phyloP scores from a whole-genome alignment of 495 filamentous ascomycete genomes.

The Xylaria palmicola region DNA sequence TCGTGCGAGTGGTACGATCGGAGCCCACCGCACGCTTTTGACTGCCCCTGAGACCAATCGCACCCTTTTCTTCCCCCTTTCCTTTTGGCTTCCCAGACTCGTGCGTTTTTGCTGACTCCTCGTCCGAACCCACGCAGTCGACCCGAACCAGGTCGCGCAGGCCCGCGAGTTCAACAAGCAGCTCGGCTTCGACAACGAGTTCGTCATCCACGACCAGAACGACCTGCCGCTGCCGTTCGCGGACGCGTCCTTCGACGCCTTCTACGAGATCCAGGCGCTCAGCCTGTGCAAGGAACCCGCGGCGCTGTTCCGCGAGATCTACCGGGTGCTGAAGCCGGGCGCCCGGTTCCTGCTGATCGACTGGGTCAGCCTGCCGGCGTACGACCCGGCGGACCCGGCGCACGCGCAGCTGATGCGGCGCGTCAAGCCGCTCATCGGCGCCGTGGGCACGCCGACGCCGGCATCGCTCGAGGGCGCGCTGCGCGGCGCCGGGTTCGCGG shows the following conservation, averaged over 20 bases:
- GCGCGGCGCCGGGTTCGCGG: slow-evolving; percentile 52
- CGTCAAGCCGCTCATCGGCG: slow-evolving; percentile 63
- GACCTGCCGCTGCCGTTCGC: slow-evolving; percentile 57
- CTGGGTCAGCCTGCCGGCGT: slow-evolving; percentile 58
- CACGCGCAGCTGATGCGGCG: slow-evolving; percentile 59
- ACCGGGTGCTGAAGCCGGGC: slow-evolving; percentile 58
- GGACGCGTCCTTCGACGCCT: slow-evolving; percentile 57
- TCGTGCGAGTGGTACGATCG: neutral
- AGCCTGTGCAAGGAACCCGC: slow-evolving; percentile 58
- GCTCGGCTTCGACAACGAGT: slow-evolving; percentile 51
- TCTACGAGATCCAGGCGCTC: slow-evolving; percentile 65
- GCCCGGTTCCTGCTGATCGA: slow-evolving; percentile 57
- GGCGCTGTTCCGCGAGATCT: slow-evolving; percentile 53
- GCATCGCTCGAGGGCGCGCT: slow-evolving; percentile 52
- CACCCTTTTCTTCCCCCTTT: too few relatives aligned
- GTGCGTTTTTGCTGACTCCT: too few relatives aligned
- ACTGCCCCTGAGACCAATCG: neutral
- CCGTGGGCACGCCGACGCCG: slow-evolving; percentile 62
- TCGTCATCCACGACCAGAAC: slow-evolving; percentile 60
- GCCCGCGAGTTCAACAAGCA: slow-evolving; percentile 52
- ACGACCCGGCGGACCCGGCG: slow-evolving; percentile 52
- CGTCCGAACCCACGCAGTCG: too few relatives aligned
- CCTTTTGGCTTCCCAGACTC: too few relatives aligned
- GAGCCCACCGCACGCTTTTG: neutral
- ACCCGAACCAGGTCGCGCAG: slow-evolving; percentile 60